These are phyloP conservation scores for Fomitopsis palustris DNA, from an alignment of 1,284 basidiomycete species.

Conservation along the genomic window DNA sequence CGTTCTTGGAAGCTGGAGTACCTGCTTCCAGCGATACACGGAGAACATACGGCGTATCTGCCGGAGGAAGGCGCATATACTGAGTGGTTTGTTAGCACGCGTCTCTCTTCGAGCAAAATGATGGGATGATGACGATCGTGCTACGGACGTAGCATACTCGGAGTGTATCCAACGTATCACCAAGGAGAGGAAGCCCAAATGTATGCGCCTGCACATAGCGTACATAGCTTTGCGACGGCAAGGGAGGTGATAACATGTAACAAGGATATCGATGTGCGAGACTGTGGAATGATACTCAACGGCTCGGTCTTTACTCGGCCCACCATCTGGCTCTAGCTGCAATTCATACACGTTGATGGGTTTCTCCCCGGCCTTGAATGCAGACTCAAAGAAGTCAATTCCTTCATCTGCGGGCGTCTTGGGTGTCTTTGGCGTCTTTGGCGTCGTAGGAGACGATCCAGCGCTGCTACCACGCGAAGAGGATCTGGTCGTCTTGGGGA, in stretches of 20 bases:
- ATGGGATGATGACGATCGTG: neutral
- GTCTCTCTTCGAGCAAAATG: neutral
- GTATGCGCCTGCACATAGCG: neutral
- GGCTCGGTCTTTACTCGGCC: constrained; percentile 78
- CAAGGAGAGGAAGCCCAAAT: neutral
- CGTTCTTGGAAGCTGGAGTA: constrained; percentile 83
- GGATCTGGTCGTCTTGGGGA: constrained; percentile 16
- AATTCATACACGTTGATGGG: constrained; percentile 85
- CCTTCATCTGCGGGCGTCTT: constrained; percentile 92
- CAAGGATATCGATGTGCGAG: neutral
- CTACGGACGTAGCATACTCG: too few species aligned
- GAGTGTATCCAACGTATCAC: neutral
- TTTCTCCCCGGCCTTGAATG: constrained; percentile 47
- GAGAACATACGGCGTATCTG: constrained; percentile 84
- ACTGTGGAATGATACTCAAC: constrained; percentile 44
- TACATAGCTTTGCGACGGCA: too few species aligned
- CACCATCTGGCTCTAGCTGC: constrained; percentile 83
- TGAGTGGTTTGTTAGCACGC: constrained; percentile 30
- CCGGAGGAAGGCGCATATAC: constrained; percentile 94
- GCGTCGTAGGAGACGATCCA: constrained; percentile 12
- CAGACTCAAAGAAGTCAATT: constrained; percentile 79
- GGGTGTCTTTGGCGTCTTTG: constrained; percentile 45
- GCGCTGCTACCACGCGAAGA: neutral
- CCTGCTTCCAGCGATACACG: constrained; percentile 88
- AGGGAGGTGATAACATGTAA: neutral